These are phyloP conservation scores for Hygrocybe punicea DNA, from an alignment of 768 basidiomycete genomes.

Conservation along the genomic window DNA sequence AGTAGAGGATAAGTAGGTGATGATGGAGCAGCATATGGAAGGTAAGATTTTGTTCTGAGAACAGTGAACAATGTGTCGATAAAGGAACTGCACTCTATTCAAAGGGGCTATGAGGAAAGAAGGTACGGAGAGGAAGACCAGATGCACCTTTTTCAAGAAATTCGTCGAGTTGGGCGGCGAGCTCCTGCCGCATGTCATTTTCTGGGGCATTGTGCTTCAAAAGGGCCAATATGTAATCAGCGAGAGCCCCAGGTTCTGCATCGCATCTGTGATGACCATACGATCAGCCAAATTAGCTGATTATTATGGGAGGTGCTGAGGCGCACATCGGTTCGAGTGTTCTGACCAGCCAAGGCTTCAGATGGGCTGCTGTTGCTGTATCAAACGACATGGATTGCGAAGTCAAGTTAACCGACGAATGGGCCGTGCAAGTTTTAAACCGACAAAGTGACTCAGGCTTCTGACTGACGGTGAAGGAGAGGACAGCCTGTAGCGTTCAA, in stretches of 20 bases:
- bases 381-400: constrained; percentile 65
- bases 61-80: constrained; percentile 84
- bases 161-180: constrained; percentile 76
- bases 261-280: constrained; percentile 85
- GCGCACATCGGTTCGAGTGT: constrained; percentile 89
- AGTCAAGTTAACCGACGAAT: background rate
- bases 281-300: constrained; percentile 19
- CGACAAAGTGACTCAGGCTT: background rate
- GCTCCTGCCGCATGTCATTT: constrained; percentile 74
- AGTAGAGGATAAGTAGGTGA: constrained; percentile 42
- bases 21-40: constrained; percentile 58
- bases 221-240: constrained; percentile 91
- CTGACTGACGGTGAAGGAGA: background rate
- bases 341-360: constrained; percentile 85
- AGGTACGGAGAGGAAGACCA: background rate
- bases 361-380: constrained; percentile 55
- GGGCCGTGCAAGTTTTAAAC: background rate
- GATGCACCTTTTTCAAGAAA: constrained; percentile 85
- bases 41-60: constrained; percentile 79
- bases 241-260: constrained; percentile 89
- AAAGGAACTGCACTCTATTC: constrained; percentile 65
- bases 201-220: constrained; percentile 87
- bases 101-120: constrained; percentile 12
- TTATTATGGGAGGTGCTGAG: constrained; percentile 8
- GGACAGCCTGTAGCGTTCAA: background rate